Base-by-base conservation (phyloP, 345 rosid genomes). In the Camelina laxa region DNA sequence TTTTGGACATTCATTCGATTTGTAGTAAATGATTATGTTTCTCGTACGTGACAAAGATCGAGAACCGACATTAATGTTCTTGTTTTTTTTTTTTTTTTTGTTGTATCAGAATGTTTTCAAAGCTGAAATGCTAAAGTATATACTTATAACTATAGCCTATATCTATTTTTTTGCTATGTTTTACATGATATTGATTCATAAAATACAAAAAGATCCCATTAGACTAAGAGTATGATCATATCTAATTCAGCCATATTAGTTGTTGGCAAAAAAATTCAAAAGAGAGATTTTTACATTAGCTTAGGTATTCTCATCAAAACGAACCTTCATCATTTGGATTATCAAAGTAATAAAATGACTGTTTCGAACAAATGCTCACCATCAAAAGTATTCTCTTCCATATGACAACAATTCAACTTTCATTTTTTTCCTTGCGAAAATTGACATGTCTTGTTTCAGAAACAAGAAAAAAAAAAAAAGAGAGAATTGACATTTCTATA, bases 401-500 rank as follows among this genome's bases (percentile, higher is more conserved):
- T 36, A 36, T 19, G n/a, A 17, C 12, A 36, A 12, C 47, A 36
- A 16, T 24, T 72, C 11, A 38, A 14, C 13, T 33, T 48, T 9
- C 54, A 27, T 2, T 4, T 44, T 0, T 4, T 57, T 0, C 11
- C 7, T 17, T 60, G 19, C 21, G 13, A 45, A 64, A 55, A 48
- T 35, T 56, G 70, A 63, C 51, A n/a, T 33, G 39, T 24, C 14
- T 11, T 67, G 68, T 38, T 24, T 14, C 21, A 4, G 14, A n/a
- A 24, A 13, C 10, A 2, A 30, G 44, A 14, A 27, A 53, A 30
- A 41, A 30, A 30, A 30, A 19, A 33, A 7, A 19, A 7, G 27
- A 22, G 48, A 50, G 19, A 67, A 41, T 20, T 75, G 73, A 48
- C 67, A 1, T 16, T 74, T 74, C 8, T 16, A 41, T 20, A 60